Base-by-base conservation (phyloP, 1,284 basidiomycete genomes). In the Tylopilus sp. region DNA sequence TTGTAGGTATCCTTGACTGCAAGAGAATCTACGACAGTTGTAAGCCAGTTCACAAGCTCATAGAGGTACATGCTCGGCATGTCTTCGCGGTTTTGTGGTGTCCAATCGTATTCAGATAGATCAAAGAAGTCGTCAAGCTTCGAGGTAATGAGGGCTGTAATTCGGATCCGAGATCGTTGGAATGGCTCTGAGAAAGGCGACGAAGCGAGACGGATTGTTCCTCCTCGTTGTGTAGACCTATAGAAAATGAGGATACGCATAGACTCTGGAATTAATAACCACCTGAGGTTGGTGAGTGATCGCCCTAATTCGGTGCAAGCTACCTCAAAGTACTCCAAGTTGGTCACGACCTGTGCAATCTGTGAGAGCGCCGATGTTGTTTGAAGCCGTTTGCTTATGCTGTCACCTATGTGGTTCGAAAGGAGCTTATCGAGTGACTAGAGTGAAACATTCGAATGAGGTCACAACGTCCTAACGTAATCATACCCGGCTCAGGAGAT, bases 81-180 rank as follows among this genome's bases (percentile, higher is more conserved):
- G 54, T 81, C 78, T 63, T 90, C 86, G 41, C 82, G 79, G 20
- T 72, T 64, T 19, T 73, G 68, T 3, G 94, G 90, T 46, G 86
- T 89, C 93, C 94, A 98, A 63, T 97, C 88, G 70, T 98, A 98
- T 70, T 97, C 92, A 2, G 93, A 89, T 40, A 98, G 77, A 54
- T 92, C 96, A 63, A 98, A 93, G 75, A 98, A 98, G 59, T 95
- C 92, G 65, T 96, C 91, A n/a, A 99, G 84, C 71, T 99, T 99
- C 22, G 89, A 90, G 8, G 85, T 83, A 62, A 99, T 94, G 40
- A 96, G 82, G 11, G 79, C 77, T 26, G 88, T 87, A 60, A 99
- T 93, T 11, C 94, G 88, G 26, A 78, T 75, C 55, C 90, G 83
- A 3, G 94, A 90, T 36, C 83, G 78, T 19, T 78, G 74, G 47